Percentiles rank a stretch among this genome's conserved stretches.
phyloP scores from a whole-genome alignment of 2,329 filamentous ascomycete species.

The Hirsutella minnesotensis region DNA sequence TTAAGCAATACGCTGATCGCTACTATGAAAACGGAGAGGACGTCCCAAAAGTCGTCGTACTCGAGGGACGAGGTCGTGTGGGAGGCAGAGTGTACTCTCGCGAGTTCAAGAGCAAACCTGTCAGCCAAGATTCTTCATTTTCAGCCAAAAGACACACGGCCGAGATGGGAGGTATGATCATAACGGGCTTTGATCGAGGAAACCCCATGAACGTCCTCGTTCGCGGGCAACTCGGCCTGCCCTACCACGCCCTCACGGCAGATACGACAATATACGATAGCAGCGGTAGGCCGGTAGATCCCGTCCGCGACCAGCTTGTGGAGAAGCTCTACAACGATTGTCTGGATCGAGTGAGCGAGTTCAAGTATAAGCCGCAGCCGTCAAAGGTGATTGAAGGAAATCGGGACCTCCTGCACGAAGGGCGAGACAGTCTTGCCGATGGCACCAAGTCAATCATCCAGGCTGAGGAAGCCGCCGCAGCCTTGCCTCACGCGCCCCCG shows the following conservation, averaged over 20 bases:
- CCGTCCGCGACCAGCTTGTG: conserved; percentile 65
- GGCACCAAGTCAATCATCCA: conserved; percentile 58
- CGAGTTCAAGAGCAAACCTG: conserved; percentile 47
- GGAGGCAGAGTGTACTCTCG: conserved; percentile 91
- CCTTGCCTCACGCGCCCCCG: conserved; percentile 41
- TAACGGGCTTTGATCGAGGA: conserved; percentile 90
- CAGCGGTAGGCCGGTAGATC: conserved; percentile 66
- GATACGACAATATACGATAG: conserved; percentile 83
- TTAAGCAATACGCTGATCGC: conserved; percentile 63
- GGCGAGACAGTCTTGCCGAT: conserved; percentile 63
- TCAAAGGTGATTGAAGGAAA: conserved; percentile 71
- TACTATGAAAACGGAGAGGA: conserved; percentile 55
- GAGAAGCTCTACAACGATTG: conserved; percentile 94
- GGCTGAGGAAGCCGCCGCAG: conserved; percentile 57
- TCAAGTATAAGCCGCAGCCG: conserved; percentile 65
- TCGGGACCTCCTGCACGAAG: conserved; percentile 67
- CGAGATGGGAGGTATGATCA: conserved; percentile 96
- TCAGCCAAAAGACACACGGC: conserved; percentile 61
- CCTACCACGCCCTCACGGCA: conserved; percentile 70
- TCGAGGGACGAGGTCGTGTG: conserved; percentile 79
- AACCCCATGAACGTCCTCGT: conserved; percentile 90
- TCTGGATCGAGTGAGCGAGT: conserved; percentile 80
- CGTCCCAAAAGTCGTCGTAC: conserved; percentile 61
- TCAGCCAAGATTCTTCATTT: conserved; percentile 36
- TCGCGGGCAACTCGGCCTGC: conserved; percentile 76